Evolutionary conservation across 2,329 filamentous ascomycete species (phyloP).

Genomic region (Pseudogymnoascus sp.): DNA sequence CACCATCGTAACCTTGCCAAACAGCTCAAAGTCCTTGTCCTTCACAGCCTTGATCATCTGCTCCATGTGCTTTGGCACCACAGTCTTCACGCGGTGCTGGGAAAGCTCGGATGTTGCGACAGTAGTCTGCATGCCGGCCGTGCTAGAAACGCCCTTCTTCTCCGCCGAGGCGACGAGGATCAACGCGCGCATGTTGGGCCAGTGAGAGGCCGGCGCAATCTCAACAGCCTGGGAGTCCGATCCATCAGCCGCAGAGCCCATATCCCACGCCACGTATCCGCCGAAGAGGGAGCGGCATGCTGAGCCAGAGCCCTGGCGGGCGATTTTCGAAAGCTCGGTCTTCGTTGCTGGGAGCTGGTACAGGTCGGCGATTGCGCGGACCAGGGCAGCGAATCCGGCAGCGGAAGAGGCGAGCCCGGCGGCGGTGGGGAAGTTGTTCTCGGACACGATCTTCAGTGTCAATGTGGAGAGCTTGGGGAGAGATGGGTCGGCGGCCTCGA

Average conservation of each 20-base stretch:
- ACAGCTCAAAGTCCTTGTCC: conserved; percentile 72
- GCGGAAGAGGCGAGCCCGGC: conserved; percentile 74
- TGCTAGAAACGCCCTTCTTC: conserved; percentile 92
- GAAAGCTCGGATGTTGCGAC: conserved; percentile 89
- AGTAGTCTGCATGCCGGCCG: conserved; percentile 94
- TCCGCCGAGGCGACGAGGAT: conserved; percentile 86
- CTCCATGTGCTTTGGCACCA: conserved; percentile 77
- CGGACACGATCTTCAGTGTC: conserved; percentile 78
- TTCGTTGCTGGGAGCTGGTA: conserved; percentile 78
- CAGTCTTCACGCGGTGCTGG: conserved; percentile 59
- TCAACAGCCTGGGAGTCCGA: conserved; percentile 81
- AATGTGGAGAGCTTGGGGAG: conserved; percentile 75
- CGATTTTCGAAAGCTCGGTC: conserved; percentile 78
- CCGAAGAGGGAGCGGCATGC: conserved; percentile 91
- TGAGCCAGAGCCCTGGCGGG: conserved; percentile 87
- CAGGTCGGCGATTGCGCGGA: conserved; percentile 83
- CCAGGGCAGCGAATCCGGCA: conserved; percentile 60
- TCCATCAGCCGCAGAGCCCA: conserved; percentile 67
- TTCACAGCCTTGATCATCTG: conserved; percentile 77
- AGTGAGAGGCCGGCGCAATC: conserved; percentile 81
- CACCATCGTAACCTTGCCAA: conserved; percentile 88
- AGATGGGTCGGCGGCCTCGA: conserved; percentile 64
- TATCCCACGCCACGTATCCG: conserved; percentile 92
- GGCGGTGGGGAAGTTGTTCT: conserved; percentile 99
- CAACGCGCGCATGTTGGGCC: conserved; percentile 89